Percentiles rank a stretch among this genome's conserved stretches.
phyloP scores from a whole-genome alignment of 305 asterid genomes.

The Nicotiana rustica region DNA sequence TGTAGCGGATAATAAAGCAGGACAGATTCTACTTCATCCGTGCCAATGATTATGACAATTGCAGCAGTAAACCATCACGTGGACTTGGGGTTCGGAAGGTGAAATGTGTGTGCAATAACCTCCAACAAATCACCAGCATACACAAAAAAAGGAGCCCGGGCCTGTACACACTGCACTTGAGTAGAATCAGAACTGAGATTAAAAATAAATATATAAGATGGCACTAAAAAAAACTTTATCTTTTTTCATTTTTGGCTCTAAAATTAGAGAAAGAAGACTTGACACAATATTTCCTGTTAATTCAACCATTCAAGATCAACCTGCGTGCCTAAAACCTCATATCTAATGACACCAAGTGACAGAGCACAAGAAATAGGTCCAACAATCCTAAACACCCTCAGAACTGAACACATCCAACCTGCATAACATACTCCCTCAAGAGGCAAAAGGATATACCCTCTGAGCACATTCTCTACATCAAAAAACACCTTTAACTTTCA shows the following conservation, averaged over 20 bases:
- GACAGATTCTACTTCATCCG: background rate
- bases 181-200: background rate
- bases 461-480: no score
- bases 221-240: background rate
- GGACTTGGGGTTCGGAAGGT: background rate
- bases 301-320: background rate
- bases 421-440: no score
- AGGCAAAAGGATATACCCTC: no score
- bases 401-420: no score
- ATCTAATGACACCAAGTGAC: background rate
- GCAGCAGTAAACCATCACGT: background rate
- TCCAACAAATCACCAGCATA: background rate
- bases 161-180: background rate
- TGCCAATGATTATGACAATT: background rate
- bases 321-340: background rate
- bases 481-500: no score
- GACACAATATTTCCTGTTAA: background rate
- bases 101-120: background rate
- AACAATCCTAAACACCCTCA: no score
- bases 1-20: conserved; percentile 29
- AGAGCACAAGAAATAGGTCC: no score
- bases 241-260: background rate
- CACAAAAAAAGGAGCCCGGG: background rate
- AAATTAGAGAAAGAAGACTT: background rate
- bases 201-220: background rate